phyloP scores from a whole-genome alignment of 305 asterid genomes.

The Fraxinus albicans region DNA sequence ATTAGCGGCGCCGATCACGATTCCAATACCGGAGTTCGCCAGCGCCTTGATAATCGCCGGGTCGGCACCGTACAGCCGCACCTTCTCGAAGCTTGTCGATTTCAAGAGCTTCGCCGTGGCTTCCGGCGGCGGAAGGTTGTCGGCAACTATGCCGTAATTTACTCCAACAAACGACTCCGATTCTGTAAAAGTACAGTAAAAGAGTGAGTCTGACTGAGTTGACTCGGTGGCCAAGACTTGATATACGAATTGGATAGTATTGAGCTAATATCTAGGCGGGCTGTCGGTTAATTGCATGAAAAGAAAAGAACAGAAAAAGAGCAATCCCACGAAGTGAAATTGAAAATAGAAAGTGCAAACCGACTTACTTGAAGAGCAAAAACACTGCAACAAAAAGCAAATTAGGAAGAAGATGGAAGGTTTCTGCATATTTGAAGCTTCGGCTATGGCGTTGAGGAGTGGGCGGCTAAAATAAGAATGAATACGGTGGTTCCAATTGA shows the following conservation, averaged over 20 bases:
- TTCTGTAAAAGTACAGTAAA: constrained; percentile 18
- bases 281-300: not conserved
- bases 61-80: constrained; percentile 52
- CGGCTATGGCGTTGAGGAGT: not conserved
- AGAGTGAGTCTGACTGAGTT: not conserved
- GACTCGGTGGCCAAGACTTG: not conserved
- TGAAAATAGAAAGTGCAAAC: not conserved
- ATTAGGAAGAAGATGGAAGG: not conserved
- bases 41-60: constrained; percentile 42
- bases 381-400: not conserved
- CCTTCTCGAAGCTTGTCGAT: constrained; percentile 45
- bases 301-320: not conserved
- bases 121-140: constrained; percentile 46
- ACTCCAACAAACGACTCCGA: constrained; percentile 47
- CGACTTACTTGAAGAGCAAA: not conserved
- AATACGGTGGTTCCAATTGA: not conserved
- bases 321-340: not conserved
- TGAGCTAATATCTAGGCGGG: not conserved
- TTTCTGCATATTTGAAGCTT: not conserved
- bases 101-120: constrained; percentile 44
- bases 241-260: not conserved
- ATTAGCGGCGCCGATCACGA: constrained; percentile 52
- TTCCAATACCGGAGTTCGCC: constrained; percentile 42
- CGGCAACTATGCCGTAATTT: constrained; percentile 48
- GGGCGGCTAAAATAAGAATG: not conserved